A percentile compares a stretch with the other conserved stretches of the same genome.
These are phyloP conservation scores for Aspergillus ruber DNA, from an alignment of 2,329 filamentous ascomycete species.

Conservation along the genomic window DNA sequence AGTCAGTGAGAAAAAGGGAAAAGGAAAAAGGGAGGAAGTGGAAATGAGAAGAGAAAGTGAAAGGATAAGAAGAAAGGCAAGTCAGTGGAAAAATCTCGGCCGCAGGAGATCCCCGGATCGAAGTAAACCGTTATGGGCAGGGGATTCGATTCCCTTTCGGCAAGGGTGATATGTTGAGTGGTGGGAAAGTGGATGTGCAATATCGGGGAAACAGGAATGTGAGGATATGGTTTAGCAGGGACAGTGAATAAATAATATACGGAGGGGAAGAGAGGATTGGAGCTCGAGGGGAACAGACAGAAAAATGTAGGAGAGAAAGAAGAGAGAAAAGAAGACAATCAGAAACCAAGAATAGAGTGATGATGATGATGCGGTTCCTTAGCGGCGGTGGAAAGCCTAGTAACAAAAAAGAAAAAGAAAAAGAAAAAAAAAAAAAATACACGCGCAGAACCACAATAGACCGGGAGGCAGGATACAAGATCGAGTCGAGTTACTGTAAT, in stretches of 20 bases:
- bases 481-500: too few species aligned
- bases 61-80: not conserved
- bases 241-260: slow-evolving; percentile 9
- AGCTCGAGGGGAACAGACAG: not conserved
- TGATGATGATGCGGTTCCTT: not conserved
- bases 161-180: too few species aligned
- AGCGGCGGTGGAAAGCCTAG: not conserved
- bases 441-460: not conserved
- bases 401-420: not conserved
- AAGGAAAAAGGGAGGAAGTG: slow-evolving; percentile 8
- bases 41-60: slow-evolving; percentile 13
- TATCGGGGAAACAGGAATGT: slow-evolving; percentile 6
- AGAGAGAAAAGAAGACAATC: slow-evolving; percentile 9
- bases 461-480: not conserved
- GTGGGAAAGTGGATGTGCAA: too few species aligned
- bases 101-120: slow-evolving; percentile 3
- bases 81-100: slow-evolving; percentile 2
- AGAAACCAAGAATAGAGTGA: slow-evolving; percentile 2
- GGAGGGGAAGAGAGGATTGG: slow-evolving; percentile 1
- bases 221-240: slow-evolving; percentile 9
- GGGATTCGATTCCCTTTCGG: too few species aligned
- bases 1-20: slow-evolving; percentile 13
- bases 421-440: slow-evolving; percentile 16
- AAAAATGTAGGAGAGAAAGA: not conserved
- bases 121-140: slow-evolving; percentile 3